Evolutionary conservation across 805 yeast species (phyloP), one percentile per base, ranked within the genome.

Genomic region (Candida piceae): DNA sequence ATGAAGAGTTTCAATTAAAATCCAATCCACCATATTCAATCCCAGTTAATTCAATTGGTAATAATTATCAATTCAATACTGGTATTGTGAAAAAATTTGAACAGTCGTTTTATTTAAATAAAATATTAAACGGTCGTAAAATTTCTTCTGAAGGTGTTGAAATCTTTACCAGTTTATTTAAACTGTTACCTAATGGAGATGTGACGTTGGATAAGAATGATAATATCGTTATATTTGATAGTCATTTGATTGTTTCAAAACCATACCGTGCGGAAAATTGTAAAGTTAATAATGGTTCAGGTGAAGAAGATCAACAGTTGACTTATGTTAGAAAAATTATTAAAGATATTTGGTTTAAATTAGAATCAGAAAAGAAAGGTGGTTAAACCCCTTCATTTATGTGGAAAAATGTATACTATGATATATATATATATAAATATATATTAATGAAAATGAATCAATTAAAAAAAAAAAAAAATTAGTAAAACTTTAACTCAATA

Each of bases 341-440:
- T 10, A 68, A 64, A 39, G 72, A 69, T 34, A 70, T 69, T 11
- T 71, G 78, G 73, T 57, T 57, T 18, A 63, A 63, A 35, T 50
- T 72, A 40, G 71, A 64, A 32, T 44, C 53, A 16, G 67, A 65
- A 35, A 64, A 66, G 44, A 76, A 73, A 50, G 82, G 82, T 16
- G 81, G 82, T 33, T 76, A 39, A 55, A 22, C n/a, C 4, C 16
- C 16, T 11, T 6, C 11, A 17, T 22, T 22, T 10, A 13, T 10
- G 16, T 18, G n/a, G 7, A 16, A 16, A 27, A n/a, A n/a, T n/a
- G n/a, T n/a, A n/a, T n/a, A n/a, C n/a, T n/a, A n/a, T n/a, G n/a
- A n/a, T n/a, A n/a, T n/a, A n/a, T n/a, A n/a, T n/a, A n/a, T n/a
- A n/a, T n/a, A n/a, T n/a, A n/a, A 15, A 15, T 19, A 24, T 19